Evolutionary conservation across 1,284 basidiomycete species (phyloP), one percentile per base, ranked within the genome.

Genomic region (Pseudozyma flocculosa): DNA sequence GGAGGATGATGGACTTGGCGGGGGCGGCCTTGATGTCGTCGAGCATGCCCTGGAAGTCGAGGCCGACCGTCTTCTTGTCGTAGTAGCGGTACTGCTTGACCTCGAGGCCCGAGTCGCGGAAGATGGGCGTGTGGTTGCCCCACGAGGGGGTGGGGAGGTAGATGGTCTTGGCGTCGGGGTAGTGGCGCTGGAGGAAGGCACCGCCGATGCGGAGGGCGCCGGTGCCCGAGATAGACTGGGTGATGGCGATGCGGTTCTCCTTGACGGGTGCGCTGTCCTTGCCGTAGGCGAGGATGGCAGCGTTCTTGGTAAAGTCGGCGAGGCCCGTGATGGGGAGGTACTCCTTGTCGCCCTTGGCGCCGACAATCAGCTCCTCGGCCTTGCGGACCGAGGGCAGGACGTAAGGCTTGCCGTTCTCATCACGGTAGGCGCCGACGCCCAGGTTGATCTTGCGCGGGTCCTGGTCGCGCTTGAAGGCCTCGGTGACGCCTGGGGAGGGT

Each of bases 161-260:
- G 79, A 99, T 90, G 47, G 84, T 82, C 82, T 94, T 96, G 52
- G 87, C 80, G 69, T 89, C 83, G 23, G 92, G 90, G 80, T 92
- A 96, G 82, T 91, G 90, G 19, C 86, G 87, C 50, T 56, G 53
- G 23, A 98, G 81, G 84, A 99, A 98, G 45, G 89, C 90, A 73
- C 89, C 93, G 54, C 91, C 94, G 80, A 98, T 92, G 65, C 95
- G 86, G 60, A 98, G 88, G 29, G 95, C 95, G 73, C 95, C 95
- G 19, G 95, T 99, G 32, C 95, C 95, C 24, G 94, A 97, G 80
- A 98, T 95, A 55, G 93, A 88, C 81, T 99, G 95, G 24, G 92
- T 90, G 64, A 90, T 85, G 39, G 95, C 87, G 26, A 78, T 54
- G 55, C 89, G 80, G 76, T 86, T 86, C 75, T 88, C 84, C 63